Percentiles rank a stretch among this genome's conserved stretches.
phyloP scores from a whole-genome alignment of 495 filamentous ascomycete species.

The Xanthoparmelia taractica region DNA sequence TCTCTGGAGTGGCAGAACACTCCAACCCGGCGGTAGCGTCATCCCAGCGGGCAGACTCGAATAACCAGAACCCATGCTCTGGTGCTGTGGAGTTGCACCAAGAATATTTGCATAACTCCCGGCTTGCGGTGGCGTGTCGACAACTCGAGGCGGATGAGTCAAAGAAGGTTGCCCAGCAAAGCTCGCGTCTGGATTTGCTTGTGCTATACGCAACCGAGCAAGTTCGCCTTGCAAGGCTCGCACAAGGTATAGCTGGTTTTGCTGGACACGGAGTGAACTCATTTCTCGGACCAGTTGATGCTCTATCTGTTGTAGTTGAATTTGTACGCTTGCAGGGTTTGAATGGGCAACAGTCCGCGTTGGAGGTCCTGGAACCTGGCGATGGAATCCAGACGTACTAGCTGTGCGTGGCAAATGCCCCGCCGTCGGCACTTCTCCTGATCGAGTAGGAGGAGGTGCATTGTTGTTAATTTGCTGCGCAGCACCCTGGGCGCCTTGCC shows the following conservation, averaged over 20 bases:
- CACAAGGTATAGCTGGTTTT: constrained; percentile 50
- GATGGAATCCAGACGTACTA: constrained; percentile 38
- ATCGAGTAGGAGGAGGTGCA: constrained; percentile 32
- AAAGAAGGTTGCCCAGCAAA: not conserved
- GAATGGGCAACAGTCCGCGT: constrained; percentile 18
- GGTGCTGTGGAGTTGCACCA: constrained; percentile 30
- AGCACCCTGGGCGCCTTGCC: constrained; percentile 47
- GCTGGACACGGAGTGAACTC: constrained; percentile 42
- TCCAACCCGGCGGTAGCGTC: constrained; percentile 68
- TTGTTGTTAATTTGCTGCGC: constrained; percentile 42
- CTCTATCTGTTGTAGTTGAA: constrained; percentile 55
- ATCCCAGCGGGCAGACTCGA: constrained; percentile 64
- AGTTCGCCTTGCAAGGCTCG: constrained; percentile 57
- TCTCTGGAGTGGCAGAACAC: constrained; percentile 58
- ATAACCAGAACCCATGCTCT: constrained; percentile 55
- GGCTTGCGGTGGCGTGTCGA: constrained; percentile 25
- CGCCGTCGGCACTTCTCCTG: constrained; percentile 32
- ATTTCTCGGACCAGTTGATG: constrained; percentile 61
- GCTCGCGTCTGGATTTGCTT: constrained; percentile 28
- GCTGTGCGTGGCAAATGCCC: constrained; percentile 1
- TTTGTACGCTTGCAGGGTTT: constrained; percentile 35
- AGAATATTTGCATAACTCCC: constrained; percentile 28
- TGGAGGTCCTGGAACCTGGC: constrained; percentile 29
- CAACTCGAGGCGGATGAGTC: constrained; percentile 31
- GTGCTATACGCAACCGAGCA: constrained; percentile 47